phyloP scores from a whole-genome alignment of 2,329 filamentous ascomycete genomes.

The Pleoardoris graminearum region DNA sequence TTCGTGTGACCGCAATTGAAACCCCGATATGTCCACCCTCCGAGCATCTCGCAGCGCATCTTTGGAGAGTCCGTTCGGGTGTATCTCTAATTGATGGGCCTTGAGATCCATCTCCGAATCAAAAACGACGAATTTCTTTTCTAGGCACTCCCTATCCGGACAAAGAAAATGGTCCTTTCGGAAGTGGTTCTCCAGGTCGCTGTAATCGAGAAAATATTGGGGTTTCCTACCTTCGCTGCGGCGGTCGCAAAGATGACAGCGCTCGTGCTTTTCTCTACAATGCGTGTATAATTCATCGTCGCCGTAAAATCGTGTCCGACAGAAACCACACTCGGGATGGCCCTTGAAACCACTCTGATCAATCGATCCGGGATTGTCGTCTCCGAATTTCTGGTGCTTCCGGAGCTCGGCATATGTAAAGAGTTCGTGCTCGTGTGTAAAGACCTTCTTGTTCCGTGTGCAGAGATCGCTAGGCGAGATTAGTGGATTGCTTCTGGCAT shows the following conservation, averaged over 20 bases:
- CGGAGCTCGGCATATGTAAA: slow-evolving; percentile 81
- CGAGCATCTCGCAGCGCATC: slow-evolving; percentile 81
- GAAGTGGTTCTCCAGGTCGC: slow-evolving; percentile 85
- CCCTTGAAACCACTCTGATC: slow-evolving; percentile 97
- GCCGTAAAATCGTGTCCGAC: slow-evolving; percentile 88
- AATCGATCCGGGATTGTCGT: slow-evolving; percentile 84
- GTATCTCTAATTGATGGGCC: slow-evolving; percentile 83
- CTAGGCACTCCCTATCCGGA: slow-evolving; percentile 80
- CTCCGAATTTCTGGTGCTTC: slow-evolving; percentile 86
- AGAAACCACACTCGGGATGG: slow-evolving; percentile 93
- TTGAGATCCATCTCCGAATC: slow-evolving; percentile 93
- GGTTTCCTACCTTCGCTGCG: slow-evolving; percentile 65
- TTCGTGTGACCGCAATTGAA: slow-evolving; percentile 77
- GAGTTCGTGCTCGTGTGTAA: slow-evolving; percentile 95
- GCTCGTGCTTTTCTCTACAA: slow-evolving; percentile 90
- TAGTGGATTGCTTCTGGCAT: slow-evolving; percentile 3
- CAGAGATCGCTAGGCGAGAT: slow-evolving; percentile 69
- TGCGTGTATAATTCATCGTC: slow-evolving; percentile 94
- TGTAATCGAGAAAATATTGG: slow-evolving; percentile 90
- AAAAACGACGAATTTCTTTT: slow-evolving; percentile 98
- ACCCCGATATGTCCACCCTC: slow-evolving; percentile 82
- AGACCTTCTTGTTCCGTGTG: slow-evolving; percentile 94
- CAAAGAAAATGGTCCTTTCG: slow-evolving; percentile 85
- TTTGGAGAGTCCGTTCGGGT: slow-evolving; percentile 79
- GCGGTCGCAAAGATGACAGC: slow-evolving; percentile 91